Conservation (phyloP, 768 basidiomycete species). For the Leccinum olivaceopallidum region DNA sequence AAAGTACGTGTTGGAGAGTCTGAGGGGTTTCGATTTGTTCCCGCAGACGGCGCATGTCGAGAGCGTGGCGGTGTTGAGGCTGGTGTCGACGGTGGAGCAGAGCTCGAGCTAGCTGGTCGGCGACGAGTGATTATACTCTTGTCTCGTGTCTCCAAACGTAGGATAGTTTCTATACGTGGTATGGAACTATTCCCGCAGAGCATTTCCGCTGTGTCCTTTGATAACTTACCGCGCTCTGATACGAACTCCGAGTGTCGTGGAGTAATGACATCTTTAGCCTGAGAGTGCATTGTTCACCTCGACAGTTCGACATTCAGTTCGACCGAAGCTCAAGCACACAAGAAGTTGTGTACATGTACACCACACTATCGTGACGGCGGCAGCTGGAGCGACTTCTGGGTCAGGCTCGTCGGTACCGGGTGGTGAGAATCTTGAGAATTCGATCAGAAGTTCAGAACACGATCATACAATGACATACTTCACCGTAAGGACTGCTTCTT, state of each 20-base stretch:
- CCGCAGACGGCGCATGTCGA: slow-evolving; percentile 97
- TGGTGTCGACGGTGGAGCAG: slow-evolving; percentile 27
- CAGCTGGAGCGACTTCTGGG: too few relatives aligned
- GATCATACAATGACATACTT: too few relatives aligned
- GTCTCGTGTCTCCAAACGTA: background rate
- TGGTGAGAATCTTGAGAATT: too few relatives aligned
- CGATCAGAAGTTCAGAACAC: too few relatives aligned
- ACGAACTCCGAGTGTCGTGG: background rate
- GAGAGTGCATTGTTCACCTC: too few relatives aligned
- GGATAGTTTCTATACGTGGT: background rate
- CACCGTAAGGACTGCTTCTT: too few relatives aligned
- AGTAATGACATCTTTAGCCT: background rate
- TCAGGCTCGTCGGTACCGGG: too few relatives aligned
- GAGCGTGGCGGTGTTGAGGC: slow-evolving; percentile 67
- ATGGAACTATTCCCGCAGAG: background rate
- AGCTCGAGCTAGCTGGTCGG: background rate
- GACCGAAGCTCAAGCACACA: too few relatives aligned
- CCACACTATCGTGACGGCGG: too few relatives aligned
- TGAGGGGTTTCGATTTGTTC: slow-evolving; percentile 92
- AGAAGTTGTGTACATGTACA: too few relatives aligned
- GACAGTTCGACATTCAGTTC: too few relatives aligned
- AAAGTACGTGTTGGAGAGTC: slow-evolving; percentile 76
- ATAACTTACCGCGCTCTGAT: background rate
- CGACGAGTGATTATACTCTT: background rate
- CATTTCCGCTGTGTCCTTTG: background rate